These are phyloP conservation scores for Cryptococcus jaspeensis DNA, from an alignment of 1,284 basidiomycete species.

Conservation along the genomic window DNA sequence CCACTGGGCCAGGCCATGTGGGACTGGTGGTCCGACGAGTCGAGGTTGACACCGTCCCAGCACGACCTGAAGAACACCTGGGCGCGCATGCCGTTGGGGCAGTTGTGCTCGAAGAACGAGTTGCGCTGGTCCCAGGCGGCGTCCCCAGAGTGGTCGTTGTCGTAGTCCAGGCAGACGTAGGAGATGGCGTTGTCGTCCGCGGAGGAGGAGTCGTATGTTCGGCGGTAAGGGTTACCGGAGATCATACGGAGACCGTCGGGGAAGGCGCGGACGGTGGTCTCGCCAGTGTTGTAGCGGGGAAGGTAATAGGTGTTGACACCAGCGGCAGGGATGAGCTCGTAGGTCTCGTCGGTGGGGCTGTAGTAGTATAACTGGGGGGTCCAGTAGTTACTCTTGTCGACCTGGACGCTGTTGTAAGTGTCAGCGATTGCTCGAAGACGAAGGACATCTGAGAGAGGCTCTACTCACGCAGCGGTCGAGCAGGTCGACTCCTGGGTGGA, in stretches of 20 bases:
- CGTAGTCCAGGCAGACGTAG: constrained; percentile 53
- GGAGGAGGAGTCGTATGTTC: constrained; percentile 28
- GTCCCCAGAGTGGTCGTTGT: constrained; percentile 28
- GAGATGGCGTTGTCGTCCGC: constrained; percentile 42
- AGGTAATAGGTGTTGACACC: constrained; percentile 50
- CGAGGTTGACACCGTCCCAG: constrained; percentile 55
- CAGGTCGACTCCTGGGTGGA: constrained; percentile 39
- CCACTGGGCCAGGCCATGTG: constrained; percentile 54
- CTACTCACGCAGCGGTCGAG: constrained; percentile 43
- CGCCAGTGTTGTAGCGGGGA: constrained; percentile 25
- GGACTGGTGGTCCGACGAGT: constrained; percentile 50
- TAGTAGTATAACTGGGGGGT: constrained; percentile 53
- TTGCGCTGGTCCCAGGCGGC: constrained; percentile 42
- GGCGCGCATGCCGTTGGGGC: constrained; percentile 49
- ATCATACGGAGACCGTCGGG: constrained; percentile 53
- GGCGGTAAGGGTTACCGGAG: constrained; percentile 45
- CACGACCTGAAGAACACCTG: constrained; percentile 52
- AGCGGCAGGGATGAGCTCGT: constrained; percentile 37
- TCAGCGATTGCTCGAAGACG: too few relatives aligned
- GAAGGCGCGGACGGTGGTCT: constrained; percentile 45
- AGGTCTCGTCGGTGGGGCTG: constrained; percentile 37
- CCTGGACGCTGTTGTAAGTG: constrained; percentile 27
- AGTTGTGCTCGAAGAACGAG: constrained; percentile 45
- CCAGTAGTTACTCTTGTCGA: constrained; percentile 55
- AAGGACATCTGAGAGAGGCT: too few relatives aligned